Conservation (phyloP, 192 early-diverging fungal genomes). For the Diversispora eburnea region DNA sequence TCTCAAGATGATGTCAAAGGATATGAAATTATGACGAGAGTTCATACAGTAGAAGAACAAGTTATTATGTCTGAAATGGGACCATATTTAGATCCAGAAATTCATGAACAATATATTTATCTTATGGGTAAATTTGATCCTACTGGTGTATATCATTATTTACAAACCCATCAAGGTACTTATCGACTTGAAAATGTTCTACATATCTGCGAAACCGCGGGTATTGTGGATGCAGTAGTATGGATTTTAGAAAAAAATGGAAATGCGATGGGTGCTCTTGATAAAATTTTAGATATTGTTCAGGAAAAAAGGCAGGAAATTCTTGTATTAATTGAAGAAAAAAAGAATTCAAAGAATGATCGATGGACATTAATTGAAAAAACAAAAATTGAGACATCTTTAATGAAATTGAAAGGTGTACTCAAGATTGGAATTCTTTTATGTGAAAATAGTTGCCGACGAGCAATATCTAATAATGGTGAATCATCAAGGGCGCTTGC, state of each 20-base stretch:
- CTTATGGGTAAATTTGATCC: slow-evolving; percentile 58
- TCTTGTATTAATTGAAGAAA: slow-evolving; percentile 39
- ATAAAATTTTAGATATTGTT: slow-evolving; percentile 53
- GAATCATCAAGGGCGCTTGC: slow-evolving; percentile 8
- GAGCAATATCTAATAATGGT: slow-evolving; percentile 31
- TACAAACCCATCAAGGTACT: slow-evolving; percentile 48
- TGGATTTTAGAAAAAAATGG: slow-evolving; percentile 60
- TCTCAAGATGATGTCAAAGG: slow-evolving; percentile 6
- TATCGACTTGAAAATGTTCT: slow-evolving; percentile 44
- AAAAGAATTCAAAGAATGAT: slow-evolving; percentile 35
- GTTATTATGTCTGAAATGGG: slow-evolving; percentile 15
- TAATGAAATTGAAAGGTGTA: slow-evolving; percentile 54
- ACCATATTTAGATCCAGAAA: slow-evolving; percentile 33
- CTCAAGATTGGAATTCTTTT: slow-evolving; percentile 54
- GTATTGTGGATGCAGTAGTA: slow-evolving; percentile 55
- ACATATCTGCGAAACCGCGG: slow-evolving; percentile 45
- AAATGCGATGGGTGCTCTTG: slow-evolving; percentile 49
- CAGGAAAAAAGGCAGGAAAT: slow-evolving; percentile 46
- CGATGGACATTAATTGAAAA: slow-evolving; percentile 52
- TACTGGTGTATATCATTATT: slow-evolving; percentile 56
- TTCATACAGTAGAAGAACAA: slow-evolving; percentile 25
- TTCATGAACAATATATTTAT: slow-evolving; percentile 58
- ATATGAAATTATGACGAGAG: not conserved
- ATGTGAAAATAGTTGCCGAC: slow-evolving; percentile 49
- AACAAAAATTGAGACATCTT: slow-evolving; percentile 40